A percentile compares a stretch with the other conserved stretches of the same genome.
phyloP scores from a whole-genome alignment of 331 rosid genomes.

The Quercus lobata region DNA sequence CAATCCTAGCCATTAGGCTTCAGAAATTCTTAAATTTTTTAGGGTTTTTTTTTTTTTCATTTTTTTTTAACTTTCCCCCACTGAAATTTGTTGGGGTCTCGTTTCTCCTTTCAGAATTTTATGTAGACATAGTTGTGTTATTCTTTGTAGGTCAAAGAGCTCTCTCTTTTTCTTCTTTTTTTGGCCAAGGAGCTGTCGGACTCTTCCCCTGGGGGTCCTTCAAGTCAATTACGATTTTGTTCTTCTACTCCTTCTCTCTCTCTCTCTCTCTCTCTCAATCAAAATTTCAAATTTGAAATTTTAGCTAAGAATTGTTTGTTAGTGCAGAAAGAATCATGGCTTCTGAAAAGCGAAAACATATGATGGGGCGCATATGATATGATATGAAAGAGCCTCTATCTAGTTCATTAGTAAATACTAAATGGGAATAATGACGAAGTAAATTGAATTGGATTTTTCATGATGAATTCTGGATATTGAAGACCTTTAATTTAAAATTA shows the following conservation, averaged over 20 bases:
- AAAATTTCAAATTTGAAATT: not conserved
- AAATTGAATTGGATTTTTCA: too few relatives aligned
- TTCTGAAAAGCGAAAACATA: too few relatives aligned
- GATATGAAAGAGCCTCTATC: too few relatives aligned
- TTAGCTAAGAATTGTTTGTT: too few relatives aligned
- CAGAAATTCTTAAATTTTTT: constrained; percentile 11
- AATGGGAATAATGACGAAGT: too few relatives aligned
- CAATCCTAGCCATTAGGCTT: constrained; percentile 24
- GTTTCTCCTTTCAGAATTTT: constrained; percentile 22
- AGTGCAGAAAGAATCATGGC: too few relatives aligned
- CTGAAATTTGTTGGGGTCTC: constrained; percentile 11
- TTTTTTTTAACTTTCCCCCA: not conserved
- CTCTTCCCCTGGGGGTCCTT: constrained; percentile 18
- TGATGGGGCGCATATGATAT: too few relatives aligned
- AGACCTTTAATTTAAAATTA: too few relatives aligned
- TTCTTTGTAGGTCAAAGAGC: constrained; percentile 55
- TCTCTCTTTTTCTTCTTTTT: not conserved
- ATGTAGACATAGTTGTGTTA: constrained; percentile 33
- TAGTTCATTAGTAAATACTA: too few relatives aligned
- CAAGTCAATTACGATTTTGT: constrained; percentile 2
- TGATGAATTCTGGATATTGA: too few relatives aligned
- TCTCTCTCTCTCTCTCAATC: not conserved
- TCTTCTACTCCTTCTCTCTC: not conserved
- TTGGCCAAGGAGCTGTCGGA: constrained; percentile 30
- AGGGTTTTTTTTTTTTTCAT: not conserved